A percentile compares a stretch with the other conserved stretches of the same genome.
Evolutionary conservation across 176 grass and related monocot genomes (phyloP).

Genomic region (Thalia dealbata): DNA sequence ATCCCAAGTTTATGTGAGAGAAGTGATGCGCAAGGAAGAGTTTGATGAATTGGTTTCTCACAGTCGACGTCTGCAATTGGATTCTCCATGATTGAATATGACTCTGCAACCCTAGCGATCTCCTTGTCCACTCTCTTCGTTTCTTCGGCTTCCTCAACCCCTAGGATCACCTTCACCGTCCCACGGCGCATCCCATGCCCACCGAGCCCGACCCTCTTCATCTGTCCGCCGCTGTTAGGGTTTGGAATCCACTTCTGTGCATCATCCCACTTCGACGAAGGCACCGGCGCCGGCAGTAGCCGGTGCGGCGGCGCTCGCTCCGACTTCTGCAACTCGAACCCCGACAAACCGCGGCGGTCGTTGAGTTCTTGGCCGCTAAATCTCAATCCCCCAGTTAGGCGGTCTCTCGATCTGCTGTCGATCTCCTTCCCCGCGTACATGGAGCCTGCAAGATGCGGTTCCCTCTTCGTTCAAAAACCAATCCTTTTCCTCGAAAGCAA

Average conservation of each 20-base stretch:
- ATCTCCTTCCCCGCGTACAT: conserved; percentile 36
- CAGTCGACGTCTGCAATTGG: conserved; percentile 41
- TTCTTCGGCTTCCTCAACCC: conserved; percentile 59
- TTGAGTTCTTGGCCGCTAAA: conserved; percentile 26
- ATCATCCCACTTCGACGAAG: conserved; percentile 87
- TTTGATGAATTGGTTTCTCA: no score
- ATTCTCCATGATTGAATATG: conserved; percentile 18
- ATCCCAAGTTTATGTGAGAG: conserved; percentile 25
- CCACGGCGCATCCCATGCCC: conserved; percentile 32
- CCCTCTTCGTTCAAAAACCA: not conserved
- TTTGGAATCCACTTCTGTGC: conserved; percentile 98
- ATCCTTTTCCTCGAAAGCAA: not conserved
- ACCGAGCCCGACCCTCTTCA: conserved; percentile 45
- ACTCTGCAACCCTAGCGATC: conserved; percentile 24
- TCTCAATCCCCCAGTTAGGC: conserved; percentile 27
- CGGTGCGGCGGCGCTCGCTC: conserved; percentile 29
- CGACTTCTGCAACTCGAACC: conserved; percentile 78
- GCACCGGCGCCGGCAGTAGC: conserved; percentile 11
- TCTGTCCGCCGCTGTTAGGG: conserved; percentile 29
- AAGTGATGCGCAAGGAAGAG: no score
- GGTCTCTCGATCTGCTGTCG: conserved; percentile 27
- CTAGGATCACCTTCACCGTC: conserved; percentile 56
- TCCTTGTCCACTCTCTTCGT: conserved; percentile 92
- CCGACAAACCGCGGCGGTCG: conserved; percentile 58
- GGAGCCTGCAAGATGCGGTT: conserved; percentile 31